Conservation (phyloP, 2,329 filamentous ascomycete species). For the Alternaria burnsii region DNA sequence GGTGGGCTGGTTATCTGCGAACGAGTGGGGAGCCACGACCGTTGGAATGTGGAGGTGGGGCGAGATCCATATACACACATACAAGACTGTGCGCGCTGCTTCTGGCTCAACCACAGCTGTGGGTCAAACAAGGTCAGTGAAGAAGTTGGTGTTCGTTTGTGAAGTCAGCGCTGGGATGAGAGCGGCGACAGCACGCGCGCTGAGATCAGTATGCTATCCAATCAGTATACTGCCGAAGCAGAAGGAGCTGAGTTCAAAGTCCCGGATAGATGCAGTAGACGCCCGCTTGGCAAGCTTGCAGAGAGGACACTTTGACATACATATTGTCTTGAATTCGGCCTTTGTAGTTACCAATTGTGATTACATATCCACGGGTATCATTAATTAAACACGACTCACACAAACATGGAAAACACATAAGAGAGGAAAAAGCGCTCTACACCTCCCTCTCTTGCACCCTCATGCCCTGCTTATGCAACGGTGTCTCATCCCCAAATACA, state of each 20-base stretch:
- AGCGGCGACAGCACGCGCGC: not conserved
- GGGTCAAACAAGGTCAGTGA: not conserved
- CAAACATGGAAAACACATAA: not conserved
- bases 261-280: not conserved
- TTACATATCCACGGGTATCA: conserved; percentile 9
- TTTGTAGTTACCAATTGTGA: not conserved
- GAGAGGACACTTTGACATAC: fast-evolving
- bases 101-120: fast-evolving
- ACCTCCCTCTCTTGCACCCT: conserved; percentile 9
- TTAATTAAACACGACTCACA: not conserved
- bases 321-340: not conserved
- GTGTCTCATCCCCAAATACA: conserved; percentile 41
- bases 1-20: too few relatives aligned
- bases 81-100: too few relatives aligned
- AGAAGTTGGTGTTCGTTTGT: not conserved
- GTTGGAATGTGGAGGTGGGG: too few relatives aligned
- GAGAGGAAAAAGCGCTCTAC: not conserved
- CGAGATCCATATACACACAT: too few relatives aligned
- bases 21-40: too few relatives aligned
- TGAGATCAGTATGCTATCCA: not conserved
- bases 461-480: conserved; percentile 26
- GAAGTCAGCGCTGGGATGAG: not conserved
- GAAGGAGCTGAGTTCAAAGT: not conserved
- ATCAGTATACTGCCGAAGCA: not conserved
- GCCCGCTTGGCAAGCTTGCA: not conserved